Evolutionary conservation across 2,329 filamentous ascomycete genomes (phyloP), one percentile per base, ranked within the genome.

Genomic region (Alternaria brassicae): DNA sequence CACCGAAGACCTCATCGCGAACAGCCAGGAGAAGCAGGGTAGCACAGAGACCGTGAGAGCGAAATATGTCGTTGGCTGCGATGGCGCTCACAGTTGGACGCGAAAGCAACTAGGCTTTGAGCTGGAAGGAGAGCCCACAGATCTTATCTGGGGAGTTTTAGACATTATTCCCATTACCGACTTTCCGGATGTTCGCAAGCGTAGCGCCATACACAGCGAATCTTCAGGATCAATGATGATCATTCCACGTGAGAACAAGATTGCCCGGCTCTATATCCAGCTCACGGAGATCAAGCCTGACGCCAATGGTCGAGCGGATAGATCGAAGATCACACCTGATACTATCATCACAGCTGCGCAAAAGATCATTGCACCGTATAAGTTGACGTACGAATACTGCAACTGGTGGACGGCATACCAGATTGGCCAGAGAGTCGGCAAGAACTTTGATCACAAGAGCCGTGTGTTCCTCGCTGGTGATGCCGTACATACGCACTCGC

Each of bases 401-500:
- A 85, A 89, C 65, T 91, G 88, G 86, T 90, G 86, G 85, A 87
- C 85, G 0, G 87, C 85, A 0, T 90, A 89, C 65, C 84, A 90
- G 45, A 89, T 91, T 44, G 88, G 88, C 0, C 88, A 91, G 69
- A 81, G 89, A 6, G 83, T 90, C 0, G 86, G 84, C 4, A 82
- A 81, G 1, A 79, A 82, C 40, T 90, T 89, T 73, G 84, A 82
- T 39, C 80, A 81, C 6, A 76, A 80, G 12, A 81, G 84, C 23
- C 82, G 88, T 4, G 81, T 93, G 9, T 92, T 93, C 72, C 80
- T 92, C 4, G 87, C 88, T 0, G 90, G 89, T 2, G 89, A 91
- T 73, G 89, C 87, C 1, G 85, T 86, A 21, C 82, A 84, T 59
- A 84, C 82, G 3, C 82, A 84, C 65, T 80, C 77, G 15, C 88